Evolutionary conservation across 352 stramenopile genomes (phyloP).

Genomic region (Phytophthora podocarpi): DNA sequence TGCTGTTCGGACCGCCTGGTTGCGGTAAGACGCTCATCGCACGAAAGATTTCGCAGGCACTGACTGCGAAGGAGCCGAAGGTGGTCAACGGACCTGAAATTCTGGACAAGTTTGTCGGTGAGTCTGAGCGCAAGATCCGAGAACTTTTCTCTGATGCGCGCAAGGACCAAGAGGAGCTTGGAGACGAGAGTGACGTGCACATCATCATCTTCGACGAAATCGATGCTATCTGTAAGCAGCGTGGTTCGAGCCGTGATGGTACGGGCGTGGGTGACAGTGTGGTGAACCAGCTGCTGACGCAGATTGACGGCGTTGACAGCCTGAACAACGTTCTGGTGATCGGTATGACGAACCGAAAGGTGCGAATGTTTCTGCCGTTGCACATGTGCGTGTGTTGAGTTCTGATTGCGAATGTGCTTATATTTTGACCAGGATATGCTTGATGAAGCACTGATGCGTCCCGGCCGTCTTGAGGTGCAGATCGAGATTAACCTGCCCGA

Average conservation of each 20-base stretch:
- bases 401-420: conserved; percentile 5
- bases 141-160: conserved; percentile 97
- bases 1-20: conserved; percentile 86
- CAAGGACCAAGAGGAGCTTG: conserved; percentile 88
- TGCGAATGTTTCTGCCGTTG: conserved; percentile 16
- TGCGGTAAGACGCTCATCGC: conserved; percentile 99
- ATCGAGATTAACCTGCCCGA: conserved; percentile 99
- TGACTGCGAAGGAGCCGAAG: conserved; percentile 96
- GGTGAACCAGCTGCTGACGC: conserved; percentile 99
- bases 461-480: conserved; percentile 99
- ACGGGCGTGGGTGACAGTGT: conserved; percentile 98
- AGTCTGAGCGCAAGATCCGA: conserved; percentile 98
- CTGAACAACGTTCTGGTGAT: conserved; percentile 99
- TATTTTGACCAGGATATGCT: conserved; percentile 73
- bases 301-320: conserved; percentile 99
- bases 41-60: conserved; percentile 95
- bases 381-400: neutral
- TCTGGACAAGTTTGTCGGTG: conserved; percentile 99
- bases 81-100: conserved; percentile 99
- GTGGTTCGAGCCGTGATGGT: conserved; percentile 92
- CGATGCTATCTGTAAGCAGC: conserved; percentile 99
- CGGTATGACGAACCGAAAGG: conserved; percentile 99
- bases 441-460: conserved; percentile 97
- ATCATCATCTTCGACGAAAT: conserved; percentile 99
- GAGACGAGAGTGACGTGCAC: conserved; percentile 98